Evolutionary conservation across 169 alveolate genomes (phyloP).

Genomic region (Amoebophrya sp.): DNA sequence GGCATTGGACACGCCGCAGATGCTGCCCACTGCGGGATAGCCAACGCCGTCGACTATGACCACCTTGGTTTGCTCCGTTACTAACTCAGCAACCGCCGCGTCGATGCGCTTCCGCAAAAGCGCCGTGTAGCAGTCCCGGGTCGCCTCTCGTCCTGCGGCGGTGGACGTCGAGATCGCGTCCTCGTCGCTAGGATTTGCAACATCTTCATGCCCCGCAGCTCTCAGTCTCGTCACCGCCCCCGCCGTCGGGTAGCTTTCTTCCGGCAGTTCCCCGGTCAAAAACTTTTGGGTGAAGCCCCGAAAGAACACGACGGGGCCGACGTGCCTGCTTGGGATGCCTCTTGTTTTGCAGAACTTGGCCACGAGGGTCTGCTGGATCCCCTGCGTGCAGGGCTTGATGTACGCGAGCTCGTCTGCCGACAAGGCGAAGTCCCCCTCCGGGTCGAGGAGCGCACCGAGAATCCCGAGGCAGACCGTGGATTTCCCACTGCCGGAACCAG

Average conservation of each 20-base stretch:
- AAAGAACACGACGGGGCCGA: neutral
- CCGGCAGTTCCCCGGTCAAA: neutral
- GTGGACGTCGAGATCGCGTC: neutral
- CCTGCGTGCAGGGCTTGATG: slow-evolving; percentile 1
- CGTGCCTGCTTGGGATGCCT: neutral
- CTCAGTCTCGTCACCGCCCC: neutral
- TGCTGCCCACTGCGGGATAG: neutral
- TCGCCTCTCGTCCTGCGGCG: too few species aligned
- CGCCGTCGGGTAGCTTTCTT: neutral
- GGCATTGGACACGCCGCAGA: neutral
- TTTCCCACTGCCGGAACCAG: neutral
- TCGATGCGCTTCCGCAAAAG: too few species aligned
- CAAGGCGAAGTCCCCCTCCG: neutral
- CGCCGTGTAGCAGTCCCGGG: too few species aligned
- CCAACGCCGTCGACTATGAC: neutral
- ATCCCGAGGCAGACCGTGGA: neutral
- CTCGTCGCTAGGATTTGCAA: neutral
- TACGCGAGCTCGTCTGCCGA: neutral
- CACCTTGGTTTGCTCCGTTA: neutral
- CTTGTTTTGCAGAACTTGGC: neutral
- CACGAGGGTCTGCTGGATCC: neutral
- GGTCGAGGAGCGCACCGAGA: neutral
- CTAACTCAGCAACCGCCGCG: too few species aligned
- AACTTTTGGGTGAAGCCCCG: neutral
- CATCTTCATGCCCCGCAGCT: neutral